Evolutionary conservation across 2,329 filamentous ascomycete genomes (phyloP), one percentile per base, ranked within the genome.

Genomic region (Penicillium sp.): DNA sequence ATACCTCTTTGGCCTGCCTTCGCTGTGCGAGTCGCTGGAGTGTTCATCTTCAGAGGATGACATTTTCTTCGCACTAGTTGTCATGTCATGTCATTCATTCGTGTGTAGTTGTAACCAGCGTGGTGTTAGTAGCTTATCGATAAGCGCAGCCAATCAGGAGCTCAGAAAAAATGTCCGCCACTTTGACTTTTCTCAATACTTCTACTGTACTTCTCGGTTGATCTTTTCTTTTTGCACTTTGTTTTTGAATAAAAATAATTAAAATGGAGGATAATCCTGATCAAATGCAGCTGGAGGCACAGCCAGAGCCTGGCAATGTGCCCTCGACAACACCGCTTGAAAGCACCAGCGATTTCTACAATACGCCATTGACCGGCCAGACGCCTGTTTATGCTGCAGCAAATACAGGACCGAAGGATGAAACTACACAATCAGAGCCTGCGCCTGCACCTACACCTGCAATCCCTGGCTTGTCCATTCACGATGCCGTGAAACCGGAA

Each of bases 291-390:
- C 28, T 20, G 7, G 52, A 57, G 28, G 56, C 40, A 26, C 50
- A 46, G 20, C 55, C 52, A 40, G 61, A 61, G 11, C 26, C 20
- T 24, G 21, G 42, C 20, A 50, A 6, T 42, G 24, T 65, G 59
- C 61, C 64, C 26, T 52, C 61, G 16, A 69, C 71, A 53, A 64
- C 59, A 48, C 60, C 69, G 49, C 61, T 60, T 20, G 74, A 74
- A 55, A 68, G 72, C 64, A 71, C 65, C 50, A 75, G 71, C 57
- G 71, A 76, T 63, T 74, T 75, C 46, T 75, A 76, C 64, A 74
- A 73, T 53, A 75, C 73, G 9, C 71, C 71, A 3, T 61, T 68
- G 55, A 62, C 60, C 46, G 62, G 63, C 45, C 68, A 63, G 12
- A 71, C 68, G 0, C 69, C 71, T 3, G 59, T 66, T 21, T 56